phyloP scores from a whole-genome alignment of 768 basidiomycete species.

The Grammothele lineata region DNA sequence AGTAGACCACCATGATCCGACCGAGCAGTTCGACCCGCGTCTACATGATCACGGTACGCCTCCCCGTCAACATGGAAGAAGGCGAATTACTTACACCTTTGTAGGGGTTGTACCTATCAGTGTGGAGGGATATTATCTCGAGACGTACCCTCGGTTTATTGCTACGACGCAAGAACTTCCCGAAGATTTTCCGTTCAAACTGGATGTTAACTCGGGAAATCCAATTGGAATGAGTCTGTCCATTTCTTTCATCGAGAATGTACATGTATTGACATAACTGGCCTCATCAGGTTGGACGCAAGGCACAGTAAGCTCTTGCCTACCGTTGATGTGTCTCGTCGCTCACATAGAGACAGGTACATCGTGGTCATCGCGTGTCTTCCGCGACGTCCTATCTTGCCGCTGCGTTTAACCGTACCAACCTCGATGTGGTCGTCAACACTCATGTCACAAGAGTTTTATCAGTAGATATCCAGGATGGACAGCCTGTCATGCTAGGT shows the following conservation, averaged over 20 bases:
- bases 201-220: constrained; percentile 1
- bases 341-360: not conserved
- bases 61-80: not conserved
- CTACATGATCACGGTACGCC: not conserved
- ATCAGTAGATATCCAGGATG: not conserved
- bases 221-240: constrained; percentile 1
- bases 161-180: not conserved
- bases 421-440: constrained; percentile 16
- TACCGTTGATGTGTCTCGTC: not conserved
- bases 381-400: not conserved
- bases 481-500: not conserved
- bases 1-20: constrained; percentile 15
- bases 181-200: not conserved
- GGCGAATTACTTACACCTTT: not conserved
- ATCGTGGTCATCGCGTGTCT: not conserved
- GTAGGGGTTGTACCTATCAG: not conserved
- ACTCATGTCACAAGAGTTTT: constrained; percentile 11
- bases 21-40: not conserved
- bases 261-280: not conserved
- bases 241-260: not conserved
- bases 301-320: not conserved
- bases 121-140: not conserved
- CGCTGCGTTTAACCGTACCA: constrained; percentile 3
- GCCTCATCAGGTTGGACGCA: not conserved
- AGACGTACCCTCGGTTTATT: not conserved